Conservation (phyloP, 306 rosid genomes). For the Abrus precatorius region DNA sequence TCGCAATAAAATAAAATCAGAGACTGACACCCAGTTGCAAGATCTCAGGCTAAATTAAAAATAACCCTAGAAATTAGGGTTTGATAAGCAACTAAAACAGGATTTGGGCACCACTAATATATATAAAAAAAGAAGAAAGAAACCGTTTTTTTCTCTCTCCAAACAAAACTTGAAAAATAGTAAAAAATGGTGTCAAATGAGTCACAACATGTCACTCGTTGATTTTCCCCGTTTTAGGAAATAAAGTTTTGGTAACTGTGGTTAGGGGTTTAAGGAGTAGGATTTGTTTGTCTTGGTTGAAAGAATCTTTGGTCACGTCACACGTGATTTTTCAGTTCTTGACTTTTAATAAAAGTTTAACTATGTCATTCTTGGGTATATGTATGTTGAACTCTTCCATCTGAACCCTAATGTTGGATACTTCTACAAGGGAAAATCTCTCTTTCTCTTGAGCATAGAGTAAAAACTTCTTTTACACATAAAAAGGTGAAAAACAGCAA, state of each 20-base stretch:
- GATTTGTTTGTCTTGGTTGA: slow-evolving; percentile 50
- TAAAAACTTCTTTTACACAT: slow-evolving; percentile 41
- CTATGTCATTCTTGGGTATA: slow-evolving; percentile 48
- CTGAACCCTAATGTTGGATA: slow-evolving; percentile 52
- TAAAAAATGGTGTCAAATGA: not conserved
- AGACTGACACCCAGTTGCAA: slow-evolving; percentile 49
- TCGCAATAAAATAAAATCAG: slow-evolving; percentile 48
- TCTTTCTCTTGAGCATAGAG: slow-evolving; percentile 25
- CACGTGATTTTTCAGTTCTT: slow-evolving; percentile 63
- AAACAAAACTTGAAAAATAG: slow-evolving; percentile 37
- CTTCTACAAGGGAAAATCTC: not conserved
- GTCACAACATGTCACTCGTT: not conserved
- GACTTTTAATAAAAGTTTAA: slow-evolving; percentile 56
- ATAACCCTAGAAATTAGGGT: slow-evolving; percentile 68
- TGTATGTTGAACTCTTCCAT: slow-evolving; percentile 23
- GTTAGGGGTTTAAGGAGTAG: slow-evolving; percentile 62
- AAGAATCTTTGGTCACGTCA: slow-evolving; percentile 87
- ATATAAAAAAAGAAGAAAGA: not conserved
- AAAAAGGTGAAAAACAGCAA: slow-evolving; percentile 33
- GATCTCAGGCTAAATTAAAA: slow-evolving; percentile 39
- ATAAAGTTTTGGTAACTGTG: slow-evolving; percentile 40
- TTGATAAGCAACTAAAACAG: slow-evolving; percentile 36
- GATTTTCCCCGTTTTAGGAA: slow-evolving; percentile 42
- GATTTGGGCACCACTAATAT: slow-evolving; percentile 36
- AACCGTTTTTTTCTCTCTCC: not conserved